Conservation (phyloP, 768 basidiomycete species). For the Lactifluus volemus region DNA sequence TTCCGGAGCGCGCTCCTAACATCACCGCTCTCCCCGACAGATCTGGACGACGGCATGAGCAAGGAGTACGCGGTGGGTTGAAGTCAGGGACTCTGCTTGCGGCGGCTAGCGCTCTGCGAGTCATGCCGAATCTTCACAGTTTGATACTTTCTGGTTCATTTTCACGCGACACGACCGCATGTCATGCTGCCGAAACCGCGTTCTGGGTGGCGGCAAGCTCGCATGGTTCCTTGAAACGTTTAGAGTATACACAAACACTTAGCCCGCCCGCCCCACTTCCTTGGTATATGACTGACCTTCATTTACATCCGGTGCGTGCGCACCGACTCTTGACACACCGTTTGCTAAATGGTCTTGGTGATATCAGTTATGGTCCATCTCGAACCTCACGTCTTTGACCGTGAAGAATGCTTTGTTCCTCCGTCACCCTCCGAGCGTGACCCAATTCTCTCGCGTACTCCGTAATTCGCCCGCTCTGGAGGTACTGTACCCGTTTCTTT, state of each 20-base stretch:
- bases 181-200: not conserved
- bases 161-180: not conserved
- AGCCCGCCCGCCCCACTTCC: not conserved
- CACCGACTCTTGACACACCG: not conserved
- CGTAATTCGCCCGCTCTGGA: not conserved
- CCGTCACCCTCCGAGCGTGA: not conserved
- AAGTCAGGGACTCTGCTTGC: not conserved
- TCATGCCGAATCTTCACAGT: not conserved
- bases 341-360: not conserved
- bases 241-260: not conserved
- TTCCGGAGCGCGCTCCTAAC: not conserved
- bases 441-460: not conserved
- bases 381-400: not conserved
- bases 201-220: not conserved
- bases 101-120: not conserved
- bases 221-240: not conserved
- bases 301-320: not conserved
- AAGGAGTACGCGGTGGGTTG: not conserved
- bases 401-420: constrained; percentile 1
- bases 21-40: not conserved
- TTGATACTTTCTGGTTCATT: not conserved
- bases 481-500: not conserved
- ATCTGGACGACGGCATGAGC: not conserved
- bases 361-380: constrained; percentile 1
- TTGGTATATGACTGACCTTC: not conserved